Evolutionary conservation across 441 rosid species (phyloP).

Genomic region (Flueggea neowawraea): DNA sequence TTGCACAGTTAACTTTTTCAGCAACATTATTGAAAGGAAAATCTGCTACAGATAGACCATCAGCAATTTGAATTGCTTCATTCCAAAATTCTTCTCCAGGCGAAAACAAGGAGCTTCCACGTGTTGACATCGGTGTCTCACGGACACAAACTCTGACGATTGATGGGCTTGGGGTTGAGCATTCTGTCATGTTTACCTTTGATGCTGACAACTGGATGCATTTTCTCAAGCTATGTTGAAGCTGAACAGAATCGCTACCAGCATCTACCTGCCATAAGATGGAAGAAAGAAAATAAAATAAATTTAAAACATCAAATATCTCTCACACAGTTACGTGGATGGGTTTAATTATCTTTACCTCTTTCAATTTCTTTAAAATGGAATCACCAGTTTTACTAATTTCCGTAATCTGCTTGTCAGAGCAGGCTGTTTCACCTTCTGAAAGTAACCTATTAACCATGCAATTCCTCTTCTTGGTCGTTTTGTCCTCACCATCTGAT

Average conservation of each 20-base stretch:
- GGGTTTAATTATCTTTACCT: conserved; percentile 35
- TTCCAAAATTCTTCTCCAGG: conserved; percentile 97
- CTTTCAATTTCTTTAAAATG: conserved; percentile 23
- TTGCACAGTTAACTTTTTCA: conserved; percentile 23
- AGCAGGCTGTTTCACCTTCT: conserved; percentile 25
- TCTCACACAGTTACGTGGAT: too few relatives aligned
- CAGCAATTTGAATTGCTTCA: conserved; percentile 94
- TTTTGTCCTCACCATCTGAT: conserved; percentile 34
- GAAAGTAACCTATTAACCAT: conserved; percentile 24
- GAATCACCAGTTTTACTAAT: conserved; percentile 27
- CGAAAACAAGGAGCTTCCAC: conserved; percentile 91
- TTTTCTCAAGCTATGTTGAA: conserved; percentile 61
- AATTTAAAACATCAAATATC: conserved; percentile 6
- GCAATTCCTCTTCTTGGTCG: conserved; percentile 51
- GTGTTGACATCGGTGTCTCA: conserved; percentile 68
- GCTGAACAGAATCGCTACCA: conserved; percentile 23
- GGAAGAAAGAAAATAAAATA: conserved; percentile 4
- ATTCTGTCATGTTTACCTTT: conserved; percentile 31
- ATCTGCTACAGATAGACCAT: conserved; percentile 54
- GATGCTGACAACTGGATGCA: conserved; percentile 45
- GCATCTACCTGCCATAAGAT: conserved; percentile 27
- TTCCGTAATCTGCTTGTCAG: conserved; percentile 35
- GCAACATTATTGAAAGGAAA: conserved; percentile 26
- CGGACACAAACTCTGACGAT: conserved; percentile 32
- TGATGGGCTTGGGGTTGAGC: conserved; percentile 65